These are phyloP conservation scores for Penicillium canescens DNA, from an alignment of 495 filamentous ascomycete species.

Conservation along the genomic window DNA sequence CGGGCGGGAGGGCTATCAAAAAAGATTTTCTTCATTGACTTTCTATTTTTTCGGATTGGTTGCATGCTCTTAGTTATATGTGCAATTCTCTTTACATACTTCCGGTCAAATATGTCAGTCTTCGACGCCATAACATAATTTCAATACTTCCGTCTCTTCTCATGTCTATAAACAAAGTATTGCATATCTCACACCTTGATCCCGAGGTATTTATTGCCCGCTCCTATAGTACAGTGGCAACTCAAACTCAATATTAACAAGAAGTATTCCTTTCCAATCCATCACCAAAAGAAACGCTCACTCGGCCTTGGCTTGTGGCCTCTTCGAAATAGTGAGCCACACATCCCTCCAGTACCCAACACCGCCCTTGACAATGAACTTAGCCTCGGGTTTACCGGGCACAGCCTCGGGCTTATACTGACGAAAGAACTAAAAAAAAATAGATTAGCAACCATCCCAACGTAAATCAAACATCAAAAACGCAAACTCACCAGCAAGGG, in stretches of 20 bases:
- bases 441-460: conserved; percentile 3
- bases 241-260: background rate
- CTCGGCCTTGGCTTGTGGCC: conserved; percentile 12
- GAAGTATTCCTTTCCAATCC: background rate
- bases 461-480: background rate
- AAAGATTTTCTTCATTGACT: background rate
- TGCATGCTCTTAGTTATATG: background rate
- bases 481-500: conserved; percentile 43
- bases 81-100: background rate
- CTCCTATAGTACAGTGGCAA: background rate
- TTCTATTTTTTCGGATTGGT: background rate
- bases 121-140: too few species aligned
- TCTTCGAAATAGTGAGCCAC: conserved; percentile 44
- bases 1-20: background rate
- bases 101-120: background rate
- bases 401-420: conserved; percentile 33
- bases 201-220: too few species aligned
- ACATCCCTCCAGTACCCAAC: conserved; percentile 49
- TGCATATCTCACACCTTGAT: too few species aligned
- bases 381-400: conserved; percentile 31
- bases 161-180: too few species aligned
- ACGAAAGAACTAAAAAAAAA: conserved; percentile 35
- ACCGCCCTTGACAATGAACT: conserved; percentile 48
- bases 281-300: background rate
- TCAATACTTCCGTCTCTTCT: too few species aligned